Evolutionary conservation across 176 grass and related monocot species (phyloP).

Genomic region (Oryza meridionalis): DNA sequence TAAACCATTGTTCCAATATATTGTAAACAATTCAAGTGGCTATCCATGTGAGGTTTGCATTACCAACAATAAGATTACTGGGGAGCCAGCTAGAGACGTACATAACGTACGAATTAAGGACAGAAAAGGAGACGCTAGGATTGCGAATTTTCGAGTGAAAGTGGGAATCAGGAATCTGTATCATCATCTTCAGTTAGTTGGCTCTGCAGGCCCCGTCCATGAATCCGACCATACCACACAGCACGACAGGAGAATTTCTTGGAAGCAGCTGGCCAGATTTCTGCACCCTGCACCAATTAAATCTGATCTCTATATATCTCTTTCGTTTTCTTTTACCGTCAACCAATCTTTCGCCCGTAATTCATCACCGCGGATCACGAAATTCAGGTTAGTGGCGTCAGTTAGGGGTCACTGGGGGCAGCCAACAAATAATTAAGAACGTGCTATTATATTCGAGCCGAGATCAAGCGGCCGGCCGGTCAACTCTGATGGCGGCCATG

Average conservation of each 20-base stretch:
- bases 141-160: neutral
- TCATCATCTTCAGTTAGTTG: neutral
- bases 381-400: no score
- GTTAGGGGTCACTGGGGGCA: no score
- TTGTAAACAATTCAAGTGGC: no score
- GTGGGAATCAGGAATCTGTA: neutral
- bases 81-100: neutral
- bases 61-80: no score
- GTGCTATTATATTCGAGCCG: neutral
- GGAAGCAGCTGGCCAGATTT: neutral
- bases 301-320: no score
- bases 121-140: neutral
- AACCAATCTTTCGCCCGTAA: no score
- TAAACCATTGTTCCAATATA: no score
- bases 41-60: no score
- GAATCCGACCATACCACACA: neutral
- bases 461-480: neutral
- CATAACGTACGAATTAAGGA: neutral
- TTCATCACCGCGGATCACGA: no score
- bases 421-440: no score
- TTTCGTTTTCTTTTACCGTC: no score
- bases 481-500: neutral
- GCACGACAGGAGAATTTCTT: neutral
- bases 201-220: neutral
- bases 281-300: no score